phyloP scores from a whole-genome alignment of 805 yeast species.

The Starmerella vaccinii region DNA sequence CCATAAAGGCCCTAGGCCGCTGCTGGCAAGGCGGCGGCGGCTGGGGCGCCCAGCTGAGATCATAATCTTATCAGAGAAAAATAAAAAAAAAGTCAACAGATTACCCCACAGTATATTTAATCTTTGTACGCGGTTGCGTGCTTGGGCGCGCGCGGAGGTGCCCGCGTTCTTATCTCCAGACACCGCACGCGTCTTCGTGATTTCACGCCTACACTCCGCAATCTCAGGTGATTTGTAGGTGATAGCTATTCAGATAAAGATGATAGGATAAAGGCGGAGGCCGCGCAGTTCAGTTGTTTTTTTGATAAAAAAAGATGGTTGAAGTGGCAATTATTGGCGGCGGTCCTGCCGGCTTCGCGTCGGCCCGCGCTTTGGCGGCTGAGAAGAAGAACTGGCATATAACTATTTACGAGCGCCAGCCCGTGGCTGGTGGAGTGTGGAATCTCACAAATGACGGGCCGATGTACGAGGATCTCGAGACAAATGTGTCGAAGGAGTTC shows the following conservation, averaged over 20 bases:
- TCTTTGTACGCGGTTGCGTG: neutral
- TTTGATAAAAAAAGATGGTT: neutral
- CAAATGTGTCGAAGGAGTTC: constrained; percentile 52
- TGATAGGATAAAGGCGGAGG: neutral
- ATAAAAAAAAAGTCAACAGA: neutral
- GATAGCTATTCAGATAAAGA: neutral
- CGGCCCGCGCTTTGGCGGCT: constrained; percentile 50
- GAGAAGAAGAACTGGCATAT: constrained; percentile 40
- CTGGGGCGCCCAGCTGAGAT: too few species aligned
- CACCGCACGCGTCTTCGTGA: neutral
- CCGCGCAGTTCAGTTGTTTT: neutral
- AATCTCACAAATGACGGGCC: constrained; percentile 41
- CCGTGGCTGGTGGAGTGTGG: constrained; percentile 66
- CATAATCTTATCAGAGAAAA: too few species aligned
- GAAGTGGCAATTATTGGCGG: constrained; percentile 61
- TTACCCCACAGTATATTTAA: neutral
- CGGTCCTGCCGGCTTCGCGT: constrained; percentile 67
- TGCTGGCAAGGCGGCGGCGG: too few species aligned
- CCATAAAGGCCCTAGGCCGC: too few species aligned
- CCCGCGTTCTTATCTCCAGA: neutral
- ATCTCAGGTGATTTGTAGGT: constrained; percentile 6
- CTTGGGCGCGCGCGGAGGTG: neutral
- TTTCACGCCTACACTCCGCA: constrained; percentile 1
- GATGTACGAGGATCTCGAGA: constrained; percentile 55
- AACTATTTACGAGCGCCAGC: constrained; percentile 50